Conservation (phyloP, 2,329 filamentous ascomycete species). For the Domatiomyces catenatus region DNA sequence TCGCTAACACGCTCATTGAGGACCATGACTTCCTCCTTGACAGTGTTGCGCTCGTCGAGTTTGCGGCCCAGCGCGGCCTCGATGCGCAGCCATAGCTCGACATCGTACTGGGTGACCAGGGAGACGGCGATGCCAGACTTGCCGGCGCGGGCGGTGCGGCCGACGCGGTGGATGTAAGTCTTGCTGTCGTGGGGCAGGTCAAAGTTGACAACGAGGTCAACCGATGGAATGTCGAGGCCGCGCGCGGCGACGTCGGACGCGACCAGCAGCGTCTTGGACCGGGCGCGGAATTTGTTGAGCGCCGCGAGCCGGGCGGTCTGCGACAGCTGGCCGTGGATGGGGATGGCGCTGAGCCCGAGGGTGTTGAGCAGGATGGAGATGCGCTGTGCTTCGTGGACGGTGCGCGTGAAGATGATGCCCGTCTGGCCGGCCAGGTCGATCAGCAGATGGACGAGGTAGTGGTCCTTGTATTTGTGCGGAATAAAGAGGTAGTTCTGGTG, state of each 20-base stretch:
- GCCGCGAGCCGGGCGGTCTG: slow-evolving; percentile 77
- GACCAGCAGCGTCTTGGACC: slow-evolving; percentile 70
- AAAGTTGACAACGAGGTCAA: slow-evolving; percentile 72
- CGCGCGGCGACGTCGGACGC: slow-evolving; percentile 83
- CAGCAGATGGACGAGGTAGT: slow-evolving; percentile 70
- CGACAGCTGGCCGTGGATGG: slow-evolving; percentile 79
- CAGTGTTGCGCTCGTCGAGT: slow-evolving; percentile 50
- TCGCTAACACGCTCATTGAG: slow-evolving; percentile 64
- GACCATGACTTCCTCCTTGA: slow-evolving; percentile 72
- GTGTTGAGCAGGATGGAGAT: slow-evolving; percentile 67
- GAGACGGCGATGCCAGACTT: slow-evolving; percentile 69
- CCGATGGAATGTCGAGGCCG: slow-evolving; percentile 77
- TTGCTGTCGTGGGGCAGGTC: slow-evolving; percentile 74
- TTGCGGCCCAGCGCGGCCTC: slow-evolving; percentile 70
- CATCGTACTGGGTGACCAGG: slow-evolving; percentile 74
- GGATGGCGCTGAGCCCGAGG: slow-evolving; percentile 79
- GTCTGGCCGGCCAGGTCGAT: slow-evolving; percentile 79
- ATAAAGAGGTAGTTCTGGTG: slow-evolving; percentile 78
- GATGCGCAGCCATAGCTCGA: slow-evolving; percentile 66
- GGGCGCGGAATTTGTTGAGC: slow-evolving; percentile 74
- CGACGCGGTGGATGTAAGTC: slow-evolving; percentile 80
- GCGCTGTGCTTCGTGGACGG: slow-evolving; percentile 79
- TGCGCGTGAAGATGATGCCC: slow-evolving; percentile 80
- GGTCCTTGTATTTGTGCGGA: slow-evolving; percentile 74
- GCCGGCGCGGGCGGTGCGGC: slow-evolving; percentile 71